These are phyloP conservation scores for Fragosphaeria purpurea DNA, from an alignment of 2,329 filamentous ascomycete genomes.

Conservation along the genomic window DNA sequence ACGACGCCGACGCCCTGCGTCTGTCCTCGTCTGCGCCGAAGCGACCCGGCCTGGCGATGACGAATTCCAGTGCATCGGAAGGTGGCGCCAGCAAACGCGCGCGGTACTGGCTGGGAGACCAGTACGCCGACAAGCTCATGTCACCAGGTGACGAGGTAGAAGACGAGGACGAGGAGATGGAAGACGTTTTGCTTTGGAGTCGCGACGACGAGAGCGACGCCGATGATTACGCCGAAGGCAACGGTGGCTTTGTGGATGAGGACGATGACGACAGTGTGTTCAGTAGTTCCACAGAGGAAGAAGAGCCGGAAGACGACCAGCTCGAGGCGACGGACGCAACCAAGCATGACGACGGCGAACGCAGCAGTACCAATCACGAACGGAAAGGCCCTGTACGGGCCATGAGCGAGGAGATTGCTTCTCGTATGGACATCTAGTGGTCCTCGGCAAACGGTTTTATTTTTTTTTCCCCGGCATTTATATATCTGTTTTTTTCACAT, in stretches of 20 bases:
- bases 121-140: conserved; percentile 37
- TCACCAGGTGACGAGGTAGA: conserved; percentile 34
- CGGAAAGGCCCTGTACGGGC: conserved; percentile 38
- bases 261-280: conserved; percentile 28
- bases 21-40: conserved; percentile 12
- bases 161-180: conserved; percentile 39
- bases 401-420: conserved; percentile 54
- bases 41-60: conserved; percentile 19
- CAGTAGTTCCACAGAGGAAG: conserved; percentile 27
- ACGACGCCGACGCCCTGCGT: conserved; percentile 16
- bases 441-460: background rate
- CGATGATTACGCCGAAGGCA: conserved; percentile 35
- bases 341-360: conserved; percentile 19
- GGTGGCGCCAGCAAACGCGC: conserved; percentile 67
- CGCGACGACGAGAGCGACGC: conserved; percentile 49
- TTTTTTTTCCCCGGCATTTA: background rate
- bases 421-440: conserved; percentile 50
- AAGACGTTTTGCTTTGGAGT: conserved; percentile 47
- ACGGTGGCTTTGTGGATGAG: conserved; percentile 39
- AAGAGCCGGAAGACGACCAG: conserved; percentile 23
- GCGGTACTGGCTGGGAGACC: conserved; percentile 77
- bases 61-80: conserved; percentile 8
- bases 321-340: conserved; percentile 32
- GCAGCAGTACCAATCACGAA: conserved; percentile 31
- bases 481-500: background rate